Evolutionary conservation across 2,329 filamentous ascomycete species (phyloP).

Genomic region (Spiromastix sp.): DNA sequence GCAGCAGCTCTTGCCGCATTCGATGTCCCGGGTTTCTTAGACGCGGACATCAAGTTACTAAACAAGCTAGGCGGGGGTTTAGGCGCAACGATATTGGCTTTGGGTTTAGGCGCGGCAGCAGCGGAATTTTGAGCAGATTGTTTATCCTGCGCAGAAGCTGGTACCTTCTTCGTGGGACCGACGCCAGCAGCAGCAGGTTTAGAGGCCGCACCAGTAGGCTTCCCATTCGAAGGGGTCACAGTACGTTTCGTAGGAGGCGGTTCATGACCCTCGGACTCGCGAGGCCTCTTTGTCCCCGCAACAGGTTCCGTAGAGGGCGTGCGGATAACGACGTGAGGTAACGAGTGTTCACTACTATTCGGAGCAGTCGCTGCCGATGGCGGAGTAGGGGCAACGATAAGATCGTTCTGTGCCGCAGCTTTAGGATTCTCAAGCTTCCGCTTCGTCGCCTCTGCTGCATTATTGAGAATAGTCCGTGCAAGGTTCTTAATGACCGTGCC

Average conservation of each 20-base stretch:
- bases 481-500: slow-evolving; percentile 46
- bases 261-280: slow-evolving; percentile 27
- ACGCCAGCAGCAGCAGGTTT: slow-evolving; percentile 13
- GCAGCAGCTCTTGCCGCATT: slow-evolving; percentile 39
- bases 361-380: slow-evolving; percentile 6
- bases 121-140: slow-evolving; percentile 21
- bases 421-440: slow-evolving; percentile 30
- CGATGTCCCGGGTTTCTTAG: slow-evolving; percentile 40
- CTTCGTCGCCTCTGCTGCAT: slow-evolving; percentile 35
- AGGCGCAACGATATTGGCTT: slow-evolving; percentile 28
- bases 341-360: not conserved
- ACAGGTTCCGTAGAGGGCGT: slow-evolving; percentile 13
- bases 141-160: slow-evolving; percentile 17
- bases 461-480: slow-evolving; percentile 44
- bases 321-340: slow-evolving; percentile 6
- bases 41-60: slow-evolving; percentile 37
- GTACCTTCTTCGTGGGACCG: slow-evolving; percentile 19
- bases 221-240: slow-evolving; percentile 25
- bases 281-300: slow-evolving; percentile 27
- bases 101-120: slow-evolving; percentile 21
- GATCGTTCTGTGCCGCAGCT: no score
- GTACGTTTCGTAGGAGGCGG: slow-evolving; percentile 29
- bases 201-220: slow-evolving; percentile 21
- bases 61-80: slow-evolving; percentile 37
- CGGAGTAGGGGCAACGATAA: no score